Evolutionary conservation across 129 eudicot genomes (phyloP), one percentile per base, ranked within the genome.

Genomic region (Helianthus annuus): DNA sequence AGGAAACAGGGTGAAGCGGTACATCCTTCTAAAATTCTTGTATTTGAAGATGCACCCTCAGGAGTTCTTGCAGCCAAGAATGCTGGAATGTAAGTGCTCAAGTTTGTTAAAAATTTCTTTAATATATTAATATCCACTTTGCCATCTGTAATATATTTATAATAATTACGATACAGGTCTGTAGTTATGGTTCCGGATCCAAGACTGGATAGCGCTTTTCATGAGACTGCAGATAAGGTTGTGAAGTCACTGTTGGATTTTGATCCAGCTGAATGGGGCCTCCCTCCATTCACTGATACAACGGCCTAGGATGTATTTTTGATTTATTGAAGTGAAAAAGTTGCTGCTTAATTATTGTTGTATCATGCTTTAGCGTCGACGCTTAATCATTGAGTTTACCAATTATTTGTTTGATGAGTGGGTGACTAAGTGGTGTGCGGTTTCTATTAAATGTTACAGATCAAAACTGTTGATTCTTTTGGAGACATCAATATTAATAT

Each of bases 101-200:
- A 19, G 22, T 19, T 19, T 19, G 22, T 19, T 19, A 19, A 19
- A 19, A 19, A 19, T 19, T 19, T 19, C 22, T 48, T 17, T 64
- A n/a, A 46, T 14, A 61, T 42, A 16, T 24, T 68, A 38, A 17
- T 14, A 3, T 5, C 12, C 67, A 38, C 14, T 62, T 36, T 36
- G 48, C 48, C 22, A 36, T 24, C 24, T 34, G 10, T 62, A 62
- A 62, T 51, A 15, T 53, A 36, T 69, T 4, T 49, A 1, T 14
- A 3, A 10, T 9, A 14, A 40, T 42, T 27, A 36, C 44, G 48
- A 59, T 77, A 80, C 88, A 90, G 97, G 97, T 91, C 80, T 46
- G 89, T 81, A 27, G 96, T 90, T 36, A 95, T 95, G 99, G 97
- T 95, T 63, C 97, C 94, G 48, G 99, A 95, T 84, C 94, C 97